Evolutionary conservation across 495 filamentous ascomycete species (phyloP), one percentile per base, ranked within the genome.

Genomic region (Podospora sp.): DNA sequence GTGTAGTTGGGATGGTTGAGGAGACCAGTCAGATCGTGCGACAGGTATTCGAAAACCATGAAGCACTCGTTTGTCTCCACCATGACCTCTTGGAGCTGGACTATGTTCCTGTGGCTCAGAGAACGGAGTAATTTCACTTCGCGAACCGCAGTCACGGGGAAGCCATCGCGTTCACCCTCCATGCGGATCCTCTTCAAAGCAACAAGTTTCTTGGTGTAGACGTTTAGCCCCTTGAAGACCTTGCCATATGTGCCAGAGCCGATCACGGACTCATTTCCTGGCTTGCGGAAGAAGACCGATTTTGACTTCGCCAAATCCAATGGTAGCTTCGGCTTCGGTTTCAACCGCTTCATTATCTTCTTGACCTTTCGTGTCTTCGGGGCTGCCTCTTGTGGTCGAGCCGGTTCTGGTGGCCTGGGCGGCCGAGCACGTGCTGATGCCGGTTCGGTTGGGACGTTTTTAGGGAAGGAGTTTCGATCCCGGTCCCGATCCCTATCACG

Each of bases 41-140:
- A 94, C 27, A 97, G 87, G 75, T 99, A 99, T 75, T 99, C 96
- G 69, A 99, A 99, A 9, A 99, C 96, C 96, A 99, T 99, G 80
- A 95, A 98, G 78, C 96, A 99, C 76, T 98, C 94, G 74, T 97
- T 97, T 69, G 88, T 89, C 79, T 99, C 96, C 18, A 98, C 95
- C 95, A 99, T 98, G 72, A 98, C 94, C 78, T 99, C 96, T 65
- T 89, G 85, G 25, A 94, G 78, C 57, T 90, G 89, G 68, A 99
- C 94, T 40, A 99, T 88, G 70, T 98, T 97, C 58, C 86, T 83
- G 72, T 96, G 93, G 68, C 90, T 92, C n/a, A 99, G 83, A 50
- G 93, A 94, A 73, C 97, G 93, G 9, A 99, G 88, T 18, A 99
- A 81, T 77, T 97, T 97, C 81, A 99, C 95, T 76, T 99, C 96